Conservation (phyloP, 2,329 filamentous ascomycete species). For the Orbilia brochopaga region DNA sequence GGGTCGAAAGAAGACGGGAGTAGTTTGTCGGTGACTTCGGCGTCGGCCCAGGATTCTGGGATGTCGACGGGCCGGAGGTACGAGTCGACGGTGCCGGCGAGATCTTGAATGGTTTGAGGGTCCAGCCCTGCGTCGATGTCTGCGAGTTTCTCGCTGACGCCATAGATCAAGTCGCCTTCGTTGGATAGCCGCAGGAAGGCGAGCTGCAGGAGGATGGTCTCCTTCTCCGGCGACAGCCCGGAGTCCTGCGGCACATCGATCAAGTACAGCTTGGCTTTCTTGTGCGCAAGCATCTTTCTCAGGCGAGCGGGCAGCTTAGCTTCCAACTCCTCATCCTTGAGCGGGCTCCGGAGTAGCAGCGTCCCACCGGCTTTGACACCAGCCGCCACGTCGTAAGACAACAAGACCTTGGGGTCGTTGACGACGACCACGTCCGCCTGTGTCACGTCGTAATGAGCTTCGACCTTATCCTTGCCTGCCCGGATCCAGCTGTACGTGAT, state of each 20-base stretch:
- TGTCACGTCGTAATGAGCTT: conserved; percentile 80
- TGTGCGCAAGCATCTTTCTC: conserved; percentile 73
- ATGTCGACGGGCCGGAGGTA: conserved; percentile 75
- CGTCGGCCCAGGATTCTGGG: conserved; percentile 74
- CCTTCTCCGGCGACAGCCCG: conserved; percentile 63
- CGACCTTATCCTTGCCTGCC: conserved; percentile 78
- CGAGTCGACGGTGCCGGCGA: conserved; percentile 67
- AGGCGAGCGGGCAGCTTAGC: conserved; percentile 77
- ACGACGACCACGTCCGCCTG: conserved; percentile 80
- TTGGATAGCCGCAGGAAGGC: conserved; percentile 81
- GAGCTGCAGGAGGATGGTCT: conserved; percentile 75
- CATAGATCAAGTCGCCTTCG: conserved; percentile 66
- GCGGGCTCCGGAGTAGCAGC: conserved; percentile 75
- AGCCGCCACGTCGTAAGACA: conserved; percentile 75
- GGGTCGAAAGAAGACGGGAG: conserved; percentile 71
- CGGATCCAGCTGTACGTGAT: conserved; percentile 77
- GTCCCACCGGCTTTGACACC: conserved; percentile 73
- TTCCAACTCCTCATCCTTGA: conserved; percentile 88
- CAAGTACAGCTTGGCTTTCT: conserved; percentile 73
- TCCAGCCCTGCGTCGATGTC: conserved; percentile 50
- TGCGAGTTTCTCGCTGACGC: conserved; percentile 42
- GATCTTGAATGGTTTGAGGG: conserved; percentile 57
- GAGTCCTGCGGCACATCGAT: conserved; percentile 77
- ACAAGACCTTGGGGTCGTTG: conserved; percentile 78
- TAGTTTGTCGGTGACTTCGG: conserved; percentile 58